These are phyloP conservation scores for Telfairia occidentalis DNA, from an alignment of 331 rosid genomes.

Conservation along the genomic window DNA sequence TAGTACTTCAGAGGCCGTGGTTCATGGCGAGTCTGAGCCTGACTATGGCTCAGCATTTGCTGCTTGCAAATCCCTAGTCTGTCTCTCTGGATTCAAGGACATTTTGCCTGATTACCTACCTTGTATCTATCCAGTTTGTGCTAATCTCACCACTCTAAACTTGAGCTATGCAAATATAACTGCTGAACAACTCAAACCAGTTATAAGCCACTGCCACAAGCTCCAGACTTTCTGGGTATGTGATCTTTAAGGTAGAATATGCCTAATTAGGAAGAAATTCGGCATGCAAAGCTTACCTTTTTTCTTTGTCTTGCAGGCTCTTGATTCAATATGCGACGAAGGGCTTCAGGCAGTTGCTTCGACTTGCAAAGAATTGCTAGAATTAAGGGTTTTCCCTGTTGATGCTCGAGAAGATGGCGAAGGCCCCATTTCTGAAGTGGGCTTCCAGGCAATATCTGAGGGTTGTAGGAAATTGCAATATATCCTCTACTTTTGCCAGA, in stretches of 20 bases:
- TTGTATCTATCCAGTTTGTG: constrained; percentile 49
- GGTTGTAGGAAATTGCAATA: constrained; percentile 76
- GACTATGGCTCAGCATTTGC: constrained; percentile 47
- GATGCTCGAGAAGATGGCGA: constrained; percentile 41
- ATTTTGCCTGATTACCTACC: constrained; percentile 45
- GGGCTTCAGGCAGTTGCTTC: constrained; percentile 83
- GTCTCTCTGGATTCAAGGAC: constrained; percentile 80
- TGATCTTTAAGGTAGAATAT: constrained; percentile 8
- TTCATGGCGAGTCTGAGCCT: constrained; percentile 43
- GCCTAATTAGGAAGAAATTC: not conserved
- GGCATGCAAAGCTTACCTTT: constrained; percentile 4
- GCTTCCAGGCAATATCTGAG: constrained; percentile 68
- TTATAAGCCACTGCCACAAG: constrained; percentile 53
- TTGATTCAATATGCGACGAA: constrained; percentile 71
- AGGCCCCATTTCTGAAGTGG: constrained; percentile 80
- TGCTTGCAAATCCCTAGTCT: constrained; percentile 60
- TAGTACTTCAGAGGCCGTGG: constrained; percentile 24
- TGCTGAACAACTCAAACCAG: constrained; percentile 51
- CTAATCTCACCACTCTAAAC: constrained; percentile 60
- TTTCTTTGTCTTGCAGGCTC: constrained; percentile 39
- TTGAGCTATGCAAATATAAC: constrained; percentile 65
- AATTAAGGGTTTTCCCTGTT: constrained; percentile 69
- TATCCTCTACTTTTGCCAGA: constrained; percentile 62
- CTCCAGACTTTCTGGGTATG: constrained; percentile 70
- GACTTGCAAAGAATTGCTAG: constrained; percentile 67